Evolutionary conservation across 2,329 filamentous ascomycete genomes (phyloP).

Genomic region (Monilinia fructigena): DNA sequence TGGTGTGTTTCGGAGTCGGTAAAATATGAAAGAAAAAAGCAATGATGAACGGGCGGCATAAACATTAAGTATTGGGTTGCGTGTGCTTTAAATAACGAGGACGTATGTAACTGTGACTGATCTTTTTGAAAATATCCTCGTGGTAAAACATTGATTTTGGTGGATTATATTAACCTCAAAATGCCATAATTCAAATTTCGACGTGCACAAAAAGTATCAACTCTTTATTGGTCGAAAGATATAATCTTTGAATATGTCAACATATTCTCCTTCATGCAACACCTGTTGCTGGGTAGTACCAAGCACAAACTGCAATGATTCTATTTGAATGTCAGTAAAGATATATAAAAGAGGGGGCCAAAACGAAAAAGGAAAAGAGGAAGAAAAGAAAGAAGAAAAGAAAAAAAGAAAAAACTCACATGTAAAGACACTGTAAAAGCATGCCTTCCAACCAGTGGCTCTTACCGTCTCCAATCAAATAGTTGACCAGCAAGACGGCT

Average conservation of each 20-base stretch:
- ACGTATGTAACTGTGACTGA: not conserved
- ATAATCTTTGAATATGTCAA: not conserved
- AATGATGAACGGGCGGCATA: not conserved
- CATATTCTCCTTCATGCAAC: not conserved
- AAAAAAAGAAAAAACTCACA: conserved; percentile 29
- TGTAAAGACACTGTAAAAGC: conserved; percentile 37
- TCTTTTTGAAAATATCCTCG: not conserved
- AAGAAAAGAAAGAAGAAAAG: too few relatives aligned
- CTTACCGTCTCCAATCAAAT: conserved; percentile 70
- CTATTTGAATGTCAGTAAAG: conserved; percentile 14
- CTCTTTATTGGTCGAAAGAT: not conserved
- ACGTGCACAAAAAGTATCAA: not conserved
- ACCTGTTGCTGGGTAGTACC: conserved; percentile 27
- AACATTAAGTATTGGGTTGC: conserved; percentile 14
- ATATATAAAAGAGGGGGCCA: not conserved
- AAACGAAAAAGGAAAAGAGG: too few relatives aligned
- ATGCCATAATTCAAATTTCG: not conserved
- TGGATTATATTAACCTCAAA: not conserved
- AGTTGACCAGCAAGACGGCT: conserved; percentile 80
- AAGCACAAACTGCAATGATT: conserved; percentile 32
- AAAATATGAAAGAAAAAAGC: not conserved
- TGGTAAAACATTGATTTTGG: not conserved
- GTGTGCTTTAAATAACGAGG: not conserved
- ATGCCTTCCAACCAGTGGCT: conserved; percentile 47
- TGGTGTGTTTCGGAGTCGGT: not conserved